Conservation (phyloP, 192 early-diverging fungal species). For the Podila verticillata region DNA sequence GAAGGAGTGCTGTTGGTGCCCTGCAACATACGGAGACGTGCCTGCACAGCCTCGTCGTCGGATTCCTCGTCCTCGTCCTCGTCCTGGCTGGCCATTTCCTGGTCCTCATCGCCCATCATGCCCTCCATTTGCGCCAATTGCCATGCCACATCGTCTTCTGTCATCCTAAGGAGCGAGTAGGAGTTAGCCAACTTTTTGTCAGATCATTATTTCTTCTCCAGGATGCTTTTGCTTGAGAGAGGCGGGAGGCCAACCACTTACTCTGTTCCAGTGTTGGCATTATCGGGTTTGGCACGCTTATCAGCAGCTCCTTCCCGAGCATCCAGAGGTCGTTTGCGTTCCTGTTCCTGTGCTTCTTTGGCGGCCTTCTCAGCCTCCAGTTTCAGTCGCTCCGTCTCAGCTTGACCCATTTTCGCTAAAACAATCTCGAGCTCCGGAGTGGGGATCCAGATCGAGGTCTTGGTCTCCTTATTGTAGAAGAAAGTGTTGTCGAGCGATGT, state of each 20-base stretch:
- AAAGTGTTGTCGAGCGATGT: conserved; percentile 79
- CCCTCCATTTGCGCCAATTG: conserved; percentile 65
- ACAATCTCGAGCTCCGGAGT: conserved; percentile 63
- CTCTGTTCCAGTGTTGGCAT: conserved; percentile 37
- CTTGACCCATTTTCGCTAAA: conserved; percentile 62
- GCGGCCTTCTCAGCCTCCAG: conserved; percentile 50
- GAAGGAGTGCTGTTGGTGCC: neutral
- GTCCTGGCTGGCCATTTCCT: conserved; percentile 24
- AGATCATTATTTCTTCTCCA: neutral
- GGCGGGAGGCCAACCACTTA: conserved; percentile 7
- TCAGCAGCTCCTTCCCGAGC: conserved; percentile 1
- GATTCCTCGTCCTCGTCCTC: conserved; percentile 31
- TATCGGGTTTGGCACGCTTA: conserved; percentile 25
- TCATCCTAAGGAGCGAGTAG: conserved; percentile 54
- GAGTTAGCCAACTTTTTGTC: neutral
- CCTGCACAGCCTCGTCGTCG: conserved; percentile 28
- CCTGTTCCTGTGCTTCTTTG: conserved; percentile 49
- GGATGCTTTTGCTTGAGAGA: neutral
- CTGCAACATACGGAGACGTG: conserved; percentile 34
- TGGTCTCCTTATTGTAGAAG: conserved; percentile 78
- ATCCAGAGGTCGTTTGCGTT: conserved; percentile 8
- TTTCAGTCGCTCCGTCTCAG: conserved; percentile 34
- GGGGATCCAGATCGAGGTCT: conserved; percentile 74
- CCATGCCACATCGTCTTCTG: conserved; percentile 70
- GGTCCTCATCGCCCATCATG: conserved; percentile 33